Evolutionary conservation across 2,329 filamentous ascomycete genomes (phyloP).

Genomic region (Stagonosporopsis cucurbitacearum): DNA sequence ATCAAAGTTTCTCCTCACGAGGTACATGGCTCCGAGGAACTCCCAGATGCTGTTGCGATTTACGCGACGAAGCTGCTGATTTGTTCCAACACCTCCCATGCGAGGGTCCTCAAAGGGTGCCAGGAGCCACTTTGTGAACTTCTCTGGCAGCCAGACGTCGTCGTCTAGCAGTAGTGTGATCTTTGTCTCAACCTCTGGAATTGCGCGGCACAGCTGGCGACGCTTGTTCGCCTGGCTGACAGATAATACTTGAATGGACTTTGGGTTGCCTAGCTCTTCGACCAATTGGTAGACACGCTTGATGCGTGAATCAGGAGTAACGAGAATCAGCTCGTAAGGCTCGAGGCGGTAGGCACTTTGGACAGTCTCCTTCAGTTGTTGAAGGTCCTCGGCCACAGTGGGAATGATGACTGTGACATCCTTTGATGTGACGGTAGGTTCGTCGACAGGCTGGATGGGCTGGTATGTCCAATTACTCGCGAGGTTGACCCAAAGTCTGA

Average conservation of each 20-base stretch:
- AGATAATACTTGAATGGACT: constrained; percentile 74
- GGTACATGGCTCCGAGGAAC: constrained; percentile 89
- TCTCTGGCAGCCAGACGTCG: constrained; percentile 90
- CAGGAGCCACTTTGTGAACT: constrained; percentile 87
- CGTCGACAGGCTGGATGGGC: constrained; percentile 80
- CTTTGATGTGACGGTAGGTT: constrained; percentile 77
- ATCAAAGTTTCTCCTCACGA: constrained; percentile 94
- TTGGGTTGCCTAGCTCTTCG: constrained; percentile 51
- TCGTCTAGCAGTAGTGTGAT: constrained; percentile 96
- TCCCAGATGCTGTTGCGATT: constrained; percentile 74
- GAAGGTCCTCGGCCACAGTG: constrained; percentile 85
- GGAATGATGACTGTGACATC: constrained; percentile 96
- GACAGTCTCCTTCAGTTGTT: constrained; percentile 82
- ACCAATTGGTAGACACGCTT: constrained; percentile 69
- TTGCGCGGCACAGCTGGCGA: constrained; percentile 88
- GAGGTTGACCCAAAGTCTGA: constrained; percentile 83
- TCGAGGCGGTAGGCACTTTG: constrained; percentile 75
- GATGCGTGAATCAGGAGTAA: constrained; percentile 83
- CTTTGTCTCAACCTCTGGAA: constrained; percentile 80
- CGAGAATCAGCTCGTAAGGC: constrained; percentile 77
- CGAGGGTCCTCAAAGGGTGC: constrained; percentile 85
- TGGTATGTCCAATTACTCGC: constrained; percentile 79
- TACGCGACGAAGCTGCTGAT: constrained; percentile 80
- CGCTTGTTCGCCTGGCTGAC: constrained; percentile 93
- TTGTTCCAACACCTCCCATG: constrained; percentile 91